Conservation (phyloP, 116 monocot genomes). For the Cymodocea nodosa region DNA sequence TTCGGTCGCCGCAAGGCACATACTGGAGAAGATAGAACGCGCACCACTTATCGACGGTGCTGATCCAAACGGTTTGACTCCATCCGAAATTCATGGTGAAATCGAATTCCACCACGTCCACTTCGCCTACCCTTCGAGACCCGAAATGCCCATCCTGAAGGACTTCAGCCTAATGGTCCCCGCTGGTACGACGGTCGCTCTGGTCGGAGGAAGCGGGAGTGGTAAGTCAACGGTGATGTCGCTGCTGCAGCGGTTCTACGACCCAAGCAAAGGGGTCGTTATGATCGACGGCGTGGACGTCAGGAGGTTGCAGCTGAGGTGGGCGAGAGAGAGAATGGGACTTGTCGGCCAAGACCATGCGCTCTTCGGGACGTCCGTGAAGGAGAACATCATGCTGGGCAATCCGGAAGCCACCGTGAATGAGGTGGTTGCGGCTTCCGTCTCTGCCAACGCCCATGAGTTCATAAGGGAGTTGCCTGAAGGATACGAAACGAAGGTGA, state of each 20-base stretch:
- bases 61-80: slow-evolving; percentile 19
- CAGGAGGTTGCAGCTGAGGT: slow-evolving; percentile 35
- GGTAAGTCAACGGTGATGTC: slow-evolving; percentile 68
- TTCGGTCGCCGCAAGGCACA: slow-evolving; percentile 38
- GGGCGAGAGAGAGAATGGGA: slow-evolving; percentile 63
- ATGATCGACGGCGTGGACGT: slow-evolving; percentile 56
- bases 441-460: slow-evolving; percentile 69
- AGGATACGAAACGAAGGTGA: slow-evolving; percentile 77
- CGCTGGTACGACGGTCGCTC: slow-evolving; percentile 52
- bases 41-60: slow-evolving; percentile 35
- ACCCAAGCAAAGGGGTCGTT: slow-evolving; percentile 33
- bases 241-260: slow-evolving; percentile 74
- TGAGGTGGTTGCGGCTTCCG: slow-evolving; percentile 50
- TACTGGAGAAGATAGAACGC: slow-evolving; percentile 42
- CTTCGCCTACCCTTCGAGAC: slow-evolving; percentile 61
- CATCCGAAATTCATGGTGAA: slow-evolving; percentile 28
- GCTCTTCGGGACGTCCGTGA: slow-evolving; percentile 56
- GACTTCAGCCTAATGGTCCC: slow-evolving; percentile 42
- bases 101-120: slow-evolving; percentile 34
- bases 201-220: slow-evolving; percentile 63
- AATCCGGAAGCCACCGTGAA: slow-evolving; percentile 56
- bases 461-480: slow-evolving; percentile 58
- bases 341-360: slow-evolving; percentile 75
- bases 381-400: slow-evolving; percentile 63
- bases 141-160: slow-evolving; percentile 25